These are phyloP conservation scores for Lojkania enalia DNA, from an alignment of 2,329 filamentous ascomycete species.

Conservation along the genomic window DNA sequence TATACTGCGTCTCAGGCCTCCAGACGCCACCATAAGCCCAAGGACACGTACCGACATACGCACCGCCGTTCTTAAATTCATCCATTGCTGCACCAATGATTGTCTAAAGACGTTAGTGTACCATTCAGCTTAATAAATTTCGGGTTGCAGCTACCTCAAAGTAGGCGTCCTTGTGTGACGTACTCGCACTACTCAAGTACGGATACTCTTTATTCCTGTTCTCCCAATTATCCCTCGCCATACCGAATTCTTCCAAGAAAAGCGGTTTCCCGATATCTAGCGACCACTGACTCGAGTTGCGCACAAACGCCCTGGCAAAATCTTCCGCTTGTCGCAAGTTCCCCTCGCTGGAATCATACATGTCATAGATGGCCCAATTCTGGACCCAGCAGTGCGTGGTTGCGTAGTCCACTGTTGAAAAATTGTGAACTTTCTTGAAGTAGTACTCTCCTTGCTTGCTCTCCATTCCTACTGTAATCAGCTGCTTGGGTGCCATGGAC, in stretches of 20 bases:
- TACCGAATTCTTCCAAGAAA: conserved; percentile 47
- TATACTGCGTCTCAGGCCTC: conserved; percentile 43
- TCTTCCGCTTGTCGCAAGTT: conserved; percentile 40
- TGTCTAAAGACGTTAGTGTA: conserved; percentile 17
- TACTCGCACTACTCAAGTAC: conserved; percentile 41
- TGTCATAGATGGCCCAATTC: conserved; percentile 47
- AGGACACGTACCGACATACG: conserved; percentile 43
- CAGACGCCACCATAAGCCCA: conserved; percentile 48
- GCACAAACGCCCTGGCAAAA: conserved; percentile 41
- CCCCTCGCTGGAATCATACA: conserved; percentile 38
- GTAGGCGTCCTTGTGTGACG: conserved; percentile 45
- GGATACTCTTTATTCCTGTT: conserved; percentile 42
- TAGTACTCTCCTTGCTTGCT: conserved; percentile 47
- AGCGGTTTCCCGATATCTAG: conserved; percentile 44
- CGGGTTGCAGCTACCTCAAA: conserved; percentile 25
- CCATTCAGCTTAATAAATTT: conserved; percentile 1
- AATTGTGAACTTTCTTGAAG: conserved; percentile 44
- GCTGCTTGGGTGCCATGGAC: conserved; percentile 40
- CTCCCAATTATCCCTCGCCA: conserved; percentile 48
- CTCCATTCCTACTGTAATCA: conserved; percentile 45
- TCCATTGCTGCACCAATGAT: conserved; percentile 44
- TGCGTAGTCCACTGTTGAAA: conserved; percentile 43
- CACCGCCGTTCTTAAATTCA: conserved; percentile 38
- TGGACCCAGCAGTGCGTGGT: conserved; percentile 48
- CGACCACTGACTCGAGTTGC: conserved; percentile 40